Percentiles rank a stretch among this genome's conserved stretches.
These are phyloP conservation scores for Fragaria vesca DNA, from an alignment of 306 rosid genomes.

Conservation along the genomic window DNA sequence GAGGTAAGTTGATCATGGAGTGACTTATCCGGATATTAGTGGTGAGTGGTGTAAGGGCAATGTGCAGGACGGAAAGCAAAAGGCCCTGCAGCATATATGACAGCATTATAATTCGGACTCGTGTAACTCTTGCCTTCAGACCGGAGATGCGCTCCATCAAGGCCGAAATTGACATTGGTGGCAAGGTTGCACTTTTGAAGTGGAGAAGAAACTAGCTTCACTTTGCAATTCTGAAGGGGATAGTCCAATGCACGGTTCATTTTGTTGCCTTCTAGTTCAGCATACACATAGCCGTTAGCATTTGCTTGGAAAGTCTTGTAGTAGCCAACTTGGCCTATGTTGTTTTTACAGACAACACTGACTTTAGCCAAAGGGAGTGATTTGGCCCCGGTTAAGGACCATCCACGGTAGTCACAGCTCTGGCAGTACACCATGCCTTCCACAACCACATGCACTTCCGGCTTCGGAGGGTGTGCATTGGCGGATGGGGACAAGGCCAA, in stretches of 20 bases:
- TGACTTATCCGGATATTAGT: not conserved
- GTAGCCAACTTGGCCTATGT: slow-evolving; percentile 60
- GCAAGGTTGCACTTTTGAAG: slow-evolving; percentile 53
- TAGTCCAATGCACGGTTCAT: slow-evolving; percentile 59
- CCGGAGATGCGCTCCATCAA: slow-evolving; percentile 64
- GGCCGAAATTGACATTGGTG: slow-evolving; percentile 67
- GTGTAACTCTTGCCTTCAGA: slow-evolving; percentile 56
- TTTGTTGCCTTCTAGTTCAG: slow-evolving; percentile 64
- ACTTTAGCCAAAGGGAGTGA: slow-evolving; percentile 68
- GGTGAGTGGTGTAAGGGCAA: slow-evolving; percentile 46
- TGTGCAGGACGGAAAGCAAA: slow-evolving; percentile 75
- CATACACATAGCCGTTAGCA: slow-evolving; percentile 65
- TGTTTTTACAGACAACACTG: slow-evolving; percentile 73
- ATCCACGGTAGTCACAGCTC: slow-evolving; percentile 64
- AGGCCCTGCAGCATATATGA: slow-evolving; percentile 78
- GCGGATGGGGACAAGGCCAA: slow-evolving; percentile 40
- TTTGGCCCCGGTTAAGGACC: slow-evolving; percentile 72
- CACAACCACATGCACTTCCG: slow-evolving; percentile 45
- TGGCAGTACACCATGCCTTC: slow-evolving; percentile 83
- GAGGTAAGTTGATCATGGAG: slow-evolving; percentile 1
- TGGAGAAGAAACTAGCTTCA: slow-evolving; percentile 75
- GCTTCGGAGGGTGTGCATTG: slow-evolving; percentile 33
- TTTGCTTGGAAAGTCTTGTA: slow-evolving; percentile 71
- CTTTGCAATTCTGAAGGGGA: slow-evolving; percentile 78
- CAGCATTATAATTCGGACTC: slow-evolving; percentile 59